A percentile compares a stretch with the other conserved stretches of the same genome.
Conservation (phyloP, 805 yeast species). For the Huiozyma naganishii region DNA sequence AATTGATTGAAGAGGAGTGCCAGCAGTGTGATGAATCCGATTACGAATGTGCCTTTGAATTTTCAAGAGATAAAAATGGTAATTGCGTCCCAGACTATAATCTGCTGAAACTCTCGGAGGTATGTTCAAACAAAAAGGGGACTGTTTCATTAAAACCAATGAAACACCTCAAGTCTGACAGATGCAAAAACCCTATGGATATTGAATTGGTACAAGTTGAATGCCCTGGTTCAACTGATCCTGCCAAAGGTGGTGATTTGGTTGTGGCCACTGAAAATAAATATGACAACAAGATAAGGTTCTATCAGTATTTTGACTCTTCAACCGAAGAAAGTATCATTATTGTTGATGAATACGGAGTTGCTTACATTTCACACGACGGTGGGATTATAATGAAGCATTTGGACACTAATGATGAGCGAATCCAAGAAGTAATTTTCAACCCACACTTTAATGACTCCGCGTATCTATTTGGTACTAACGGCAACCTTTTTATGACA, state of each 20-base stretch:
- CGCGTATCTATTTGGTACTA: constrained; percentile 34
- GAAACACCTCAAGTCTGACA: constrained; percentile 9
- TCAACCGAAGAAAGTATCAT: constrained; percentile 55
- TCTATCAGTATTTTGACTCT: constrained; percentile 40
- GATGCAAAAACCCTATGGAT: constrained; percentile 17
- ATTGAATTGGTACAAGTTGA: constrained; percentile 21
- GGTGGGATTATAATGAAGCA: constrained; percentile 45
- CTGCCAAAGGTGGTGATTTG: constrained; percentile 9
- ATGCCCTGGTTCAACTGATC: constrained; percentile 16
- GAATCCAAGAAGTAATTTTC: constrained; percentile 43
- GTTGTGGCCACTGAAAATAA: constrained; percentile 32
- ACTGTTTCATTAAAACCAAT: constrained; percentile 11
- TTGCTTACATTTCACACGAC: constrained; percentile 57
- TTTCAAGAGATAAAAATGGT: constrained; percentile 28
- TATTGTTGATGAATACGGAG: constrained; percentile 41
- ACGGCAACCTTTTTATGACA: constrained; percentile 45
- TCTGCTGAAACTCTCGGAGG: constrained; percentile 11
- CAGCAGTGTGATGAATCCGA: constrained; percentile 50
- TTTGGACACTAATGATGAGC: constrained; percentile 30
- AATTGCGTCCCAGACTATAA: constrained; percentile 37
- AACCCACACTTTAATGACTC: constrained; percentile 37
- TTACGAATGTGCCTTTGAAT: constrained; percentile 58
- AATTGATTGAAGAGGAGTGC: constrained; percentile 43
- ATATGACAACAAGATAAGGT: constrained; percentile 42
- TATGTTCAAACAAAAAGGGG: constrained; percentile 10